phyloP scores from a whole-genome alignment of 345 rosid species.

The Firmiana major region DNA sequence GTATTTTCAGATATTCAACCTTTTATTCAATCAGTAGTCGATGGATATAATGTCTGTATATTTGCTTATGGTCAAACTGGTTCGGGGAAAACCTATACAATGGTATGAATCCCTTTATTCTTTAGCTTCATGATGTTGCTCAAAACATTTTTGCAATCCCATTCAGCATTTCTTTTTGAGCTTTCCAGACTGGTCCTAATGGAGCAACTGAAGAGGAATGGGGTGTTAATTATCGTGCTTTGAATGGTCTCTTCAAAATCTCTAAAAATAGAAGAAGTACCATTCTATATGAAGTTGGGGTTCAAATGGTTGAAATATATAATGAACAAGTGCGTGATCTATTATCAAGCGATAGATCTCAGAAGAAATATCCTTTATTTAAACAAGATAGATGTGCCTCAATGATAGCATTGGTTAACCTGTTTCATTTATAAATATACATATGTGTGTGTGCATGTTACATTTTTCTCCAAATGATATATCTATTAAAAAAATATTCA shows the following conservation, averaged over 20 bases:
- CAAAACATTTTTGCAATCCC: constrained; percentile 8
- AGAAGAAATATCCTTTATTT: constrained; percentile 77
- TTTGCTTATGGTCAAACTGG: constrained; percentile 99
- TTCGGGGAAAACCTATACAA: constrained; percentile 91
- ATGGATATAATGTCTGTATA: constrained; percentile 88
- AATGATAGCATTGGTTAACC: background rate
- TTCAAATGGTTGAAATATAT: constrained; percentile 92
- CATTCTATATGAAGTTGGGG: constrained; percentile 56
- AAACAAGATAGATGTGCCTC: background rate
- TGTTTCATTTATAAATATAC: no score
- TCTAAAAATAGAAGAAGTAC: constrained; percentile 55
- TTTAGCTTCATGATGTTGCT: background rate
- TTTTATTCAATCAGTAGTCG: constrained; percentile 66
- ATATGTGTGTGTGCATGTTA: background rate
- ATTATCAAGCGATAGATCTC: constrained; percentile 49
- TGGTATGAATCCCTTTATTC: constrained; percentile 40
- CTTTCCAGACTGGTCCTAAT: constrained; percentile 66
- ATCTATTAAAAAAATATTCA: background rate
- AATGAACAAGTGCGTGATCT: constrained; percentile 88
- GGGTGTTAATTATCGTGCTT: constrained; percentile 91
- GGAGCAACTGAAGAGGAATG: constrained; percentile 60
- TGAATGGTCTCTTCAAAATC: constrained; percentile 67
- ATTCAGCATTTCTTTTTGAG: background rate
- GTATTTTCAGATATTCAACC: constrained; percentile 77
- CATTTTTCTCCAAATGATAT: background rate